These are phyloP conservation scores for Conidiobolus incongruus DNA, from an alignment of 371 early-diverging fungal genomes.

Conservation along the genomic window DNA sequence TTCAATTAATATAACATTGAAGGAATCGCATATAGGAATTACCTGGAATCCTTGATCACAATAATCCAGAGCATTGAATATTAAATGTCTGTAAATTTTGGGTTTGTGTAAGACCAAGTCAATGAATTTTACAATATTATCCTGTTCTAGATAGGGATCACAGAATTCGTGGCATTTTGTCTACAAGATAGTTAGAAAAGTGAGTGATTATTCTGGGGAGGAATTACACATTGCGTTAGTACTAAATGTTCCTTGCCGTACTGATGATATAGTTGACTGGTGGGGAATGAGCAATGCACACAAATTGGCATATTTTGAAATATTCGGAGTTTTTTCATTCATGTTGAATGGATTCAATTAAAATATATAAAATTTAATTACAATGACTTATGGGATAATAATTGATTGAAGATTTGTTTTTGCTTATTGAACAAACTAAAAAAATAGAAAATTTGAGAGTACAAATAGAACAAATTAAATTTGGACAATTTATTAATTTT, in stretches of 20 bases:
- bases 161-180: conserved; percentile 50
- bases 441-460: too few relatives aligned
- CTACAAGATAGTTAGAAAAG: not conserved
- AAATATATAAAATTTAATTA: too few relatives aligned
- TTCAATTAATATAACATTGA: not conserved
- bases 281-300: conserved; percentile 63
- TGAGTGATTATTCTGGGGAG: not conserved
- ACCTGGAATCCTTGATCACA: conserved; percentile 28
- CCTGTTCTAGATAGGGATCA: conserved; percentile 87
- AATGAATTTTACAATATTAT: conserved; percentile 72
- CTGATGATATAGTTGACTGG: conserved; percentile 57
- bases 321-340: too few relatives aligned
- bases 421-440: too few relatives aligned
- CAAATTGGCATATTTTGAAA: conserved; percentile 64
- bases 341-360: too few relatives aligned
- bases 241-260: conserved; percentile 78
- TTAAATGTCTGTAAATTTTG: conserved; percentile 74
- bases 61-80: conserved; percentile 49
- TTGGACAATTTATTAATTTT: too few relatives aligned
- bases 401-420: too few relatives aligned
- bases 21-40: conserved; percentile 3
- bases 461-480: too few relatives aligned
- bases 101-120: conserved; percentile 83
- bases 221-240: conserved; percentile 59
- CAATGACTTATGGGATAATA: too few relatives aligned